Base-by-base conservation (phyloP, 1,284 basidiomycete species). In the Vanrija pseudolonga region DNA sequence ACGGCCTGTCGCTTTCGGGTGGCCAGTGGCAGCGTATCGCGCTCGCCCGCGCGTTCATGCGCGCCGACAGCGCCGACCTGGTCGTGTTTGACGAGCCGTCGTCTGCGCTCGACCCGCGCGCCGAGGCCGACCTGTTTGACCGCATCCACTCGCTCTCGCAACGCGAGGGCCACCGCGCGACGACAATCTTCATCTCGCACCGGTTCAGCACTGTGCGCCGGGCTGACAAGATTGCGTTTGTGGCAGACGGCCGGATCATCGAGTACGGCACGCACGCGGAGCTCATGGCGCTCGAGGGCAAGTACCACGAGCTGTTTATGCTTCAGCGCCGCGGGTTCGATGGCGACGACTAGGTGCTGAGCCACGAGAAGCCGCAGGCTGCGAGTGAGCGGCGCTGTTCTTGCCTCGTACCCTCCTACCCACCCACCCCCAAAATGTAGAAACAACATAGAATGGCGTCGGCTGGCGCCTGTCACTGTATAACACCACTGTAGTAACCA, bases 111-210 rank as follows among this genome's bases (percentile, higher is more conserved):
- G 89, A 91, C 67, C 84, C 87, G 19, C 82, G 84, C 64, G 89
- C 89, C 0, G 88, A 90, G 65, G 85, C 84, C 63, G 82, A 84
- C 59, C 83, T 90, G 53, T 88, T 89, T 61, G 83, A 66, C 11
- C 45, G 60, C n/a, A 68, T 71, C 43, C 67, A 66, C 47, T 45
- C 59, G 2, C 47, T 72, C 12, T 64, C 64, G 3, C 26, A 50
- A 12, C 14, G 26, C 2, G 28, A 53, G 24, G 44, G 39, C 18
- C 47, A 47, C 17, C 46, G 38, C 42, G 18, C 87, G 72, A 88
- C 87, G 3, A 85, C 88, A 54, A 82, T 91, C 41, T 90, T 87
- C 74, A 88, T 90, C 66, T 90, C 89, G 9, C 89, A 91, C 76
- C 82, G 87, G 58, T 81, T 90, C 58, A 39, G 24, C 37, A 60